phyloP scores from a whole-genome alignment of 1,284 basidiomycete genomes.

The Ceraceosorus bombacis region DNA sequence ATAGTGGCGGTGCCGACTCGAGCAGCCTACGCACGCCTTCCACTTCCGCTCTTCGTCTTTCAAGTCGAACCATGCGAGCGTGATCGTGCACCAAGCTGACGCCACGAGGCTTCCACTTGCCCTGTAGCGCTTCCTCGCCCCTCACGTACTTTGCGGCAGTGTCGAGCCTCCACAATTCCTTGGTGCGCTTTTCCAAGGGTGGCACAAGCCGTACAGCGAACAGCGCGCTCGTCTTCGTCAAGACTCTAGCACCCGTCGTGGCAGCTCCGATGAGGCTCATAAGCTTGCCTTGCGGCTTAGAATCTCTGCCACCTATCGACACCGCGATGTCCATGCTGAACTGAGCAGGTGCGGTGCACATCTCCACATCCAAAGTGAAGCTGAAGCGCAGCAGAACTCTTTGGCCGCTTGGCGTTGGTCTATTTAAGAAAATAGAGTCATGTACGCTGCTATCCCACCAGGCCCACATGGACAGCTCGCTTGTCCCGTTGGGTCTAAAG shows the following conservation, averaged over 20 bases:
- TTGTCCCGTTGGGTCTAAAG: constrained; percentile 33
- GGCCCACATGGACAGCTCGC: constrained; percentile 37
- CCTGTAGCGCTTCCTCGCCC: constrained; percentile 72
- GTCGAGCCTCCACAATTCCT: constrained; percentile 88
- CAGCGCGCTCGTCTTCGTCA: constrained; percentile 59
- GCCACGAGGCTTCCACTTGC: constrained; percentile 74
- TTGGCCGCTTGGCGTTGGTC: constrained; percentile 69
- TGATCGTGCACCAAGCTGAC: constrained; percentile 81
- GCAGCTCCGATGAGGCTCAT: constrained; percentile 54
- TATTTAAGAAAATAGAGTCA: constrained; percentile 75
- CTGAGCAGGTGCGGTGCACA: constrained; percentile 70
- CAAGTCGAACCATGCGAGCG: constrained; percentile 61
- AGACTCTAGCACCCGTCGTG: constrained; percentile 53
- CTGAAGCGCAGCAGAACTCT: constrained; percentile 69
- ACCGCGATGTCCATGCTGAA: constrained; percentile 82
- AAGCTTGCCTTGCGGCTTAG: constrained; percentile 71
- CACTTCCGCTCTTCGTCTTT: constrained; percentile 73
- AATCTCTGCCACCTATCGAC: constrained; percentile 76
- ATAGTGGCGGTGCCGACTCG: constrained; percentile 15
- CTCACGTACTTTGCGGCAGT: constrained; percentile 86
- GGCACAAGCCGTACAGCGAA: constrained; percentile 75
- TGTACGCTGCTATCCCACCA: constrained; percentile 93
- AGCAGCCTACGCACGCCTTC: constrained; percentile 76
- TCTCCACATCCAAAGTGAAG: constrained; percentile 63
- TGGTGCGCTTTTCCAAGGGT: constrained; percentile 72